Conservation (phyloP, 202 grass and related monocot genomes). For the Thinopyrum obtusiflorum region DNA sequence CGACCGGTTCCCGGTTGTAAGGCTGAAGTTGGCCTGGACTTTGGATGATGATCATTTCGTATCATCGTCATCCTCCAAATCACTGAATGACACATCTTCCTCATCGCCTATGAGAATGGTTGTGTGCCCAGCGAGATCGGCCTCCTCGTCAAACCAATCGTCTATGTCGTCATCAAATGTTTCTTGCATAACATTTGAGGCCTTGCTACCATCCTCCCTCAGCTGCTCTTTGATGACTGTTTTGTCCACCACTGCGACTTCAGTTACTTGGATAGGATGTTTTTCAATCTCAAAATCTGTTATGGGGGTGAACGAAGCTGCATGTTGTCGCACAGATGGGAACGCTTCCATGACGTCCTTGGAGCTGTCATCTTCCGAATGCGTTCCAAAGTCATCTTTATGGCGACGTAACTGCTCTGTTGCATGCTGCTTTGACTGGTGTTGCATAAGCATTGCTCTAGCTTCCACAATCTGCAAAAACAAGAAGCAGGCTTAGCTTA, state of each 20-base stretch:
- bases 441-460: conserved; percentile 87
- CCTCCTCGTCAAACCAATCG: conserved; percentile 85
- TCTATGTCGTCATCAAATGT: conserved; percentile 66
- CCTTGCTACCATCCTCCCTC: conserved; percentile 32
- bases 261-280: conserved; percentile 56
- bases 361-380: conserved; percentile 28
- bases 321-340: conserved; percentile 23
- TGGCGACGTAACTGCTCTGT: conserved; percentile 37
- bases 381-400: conserved; percentile 38
- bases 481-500: conserved; percentile 22
- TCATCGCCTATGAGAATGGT: conserved; percentile 58
- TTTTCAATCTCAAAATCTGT: conserved; percentile 65
- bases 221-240: conserved; percentile 70
- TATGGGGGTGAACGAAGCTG: conserved; percentile 30
- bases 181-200: conserved; percentile 41
- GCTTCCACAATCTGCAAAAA: conserved; percentile 89
- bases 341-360: conserved; percentile 39
- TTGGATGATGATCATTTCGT: conserved; percentile 32
- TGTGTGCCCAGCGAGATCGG: conserved; percentile 38
- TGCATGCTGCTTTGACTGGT: conserved; percentile 51
- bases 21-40: background rate
- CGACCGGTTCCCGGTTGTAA: conserved; percentile 4
- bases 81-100: conserved; percentile 96
- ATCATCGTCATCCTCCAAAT: conserved; percentile 85
- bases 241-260: conserved; percentile 66